Evolutionary conservation across 352 stramenopile species (phyloP).

Genomic region (Phytopythium delawarense): DNA sequence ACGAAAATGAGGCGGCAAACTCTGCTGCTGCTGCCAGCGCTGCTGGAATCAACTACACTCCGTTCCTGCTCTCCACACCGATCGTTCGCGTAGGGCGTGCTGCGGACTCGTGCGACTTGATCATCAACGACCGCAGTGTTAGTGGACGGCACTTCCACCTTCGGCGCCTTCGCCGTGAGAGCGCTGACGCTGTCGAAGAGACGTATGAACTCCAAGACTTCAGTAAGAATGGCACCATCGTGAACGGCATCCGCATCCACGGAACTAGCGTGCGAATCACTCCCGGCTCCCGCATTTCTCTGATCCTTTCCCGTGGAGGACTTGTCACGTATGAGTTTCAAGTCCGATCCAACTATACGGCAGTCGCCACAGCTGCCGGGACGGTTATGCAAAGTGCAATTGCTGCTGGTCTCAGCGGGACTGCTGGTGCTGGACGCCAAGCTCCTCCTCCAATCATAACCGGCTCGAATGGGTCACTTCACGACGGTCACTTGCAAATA

Average conservation of each 20-base stretch:
- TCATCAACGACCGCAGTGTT: conserved; percentile 86
- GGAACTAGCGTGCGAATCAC: conserved; percentile 69
- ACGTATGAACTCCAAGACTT: conserved; percentile 85
- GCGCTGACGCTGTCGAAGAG: conserved; percentile 40
- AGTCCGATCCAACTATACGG: conserved; percentile 23
- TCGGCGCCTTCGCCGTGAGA: conserved; percentile 53
- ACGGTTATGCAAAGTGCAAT: background rate
- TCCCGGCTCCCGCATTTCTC: conserved; percentile 70
- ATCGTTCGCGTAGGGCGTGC: conserved; percentile 76
- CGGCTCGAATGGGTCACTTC: conserved; percentile 14
- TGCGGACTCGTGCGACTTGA: conserved; percentile 81
- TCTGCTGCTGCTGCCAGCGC: conserved; percentile 6
- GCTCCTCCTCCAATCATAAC: conserved; percentile 57
- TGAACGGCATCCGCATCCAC: conserved; percentile 85
- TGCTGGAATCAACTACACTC: conserved; percentile 36
- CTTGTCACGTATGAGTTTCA: conserved; percentile 88
- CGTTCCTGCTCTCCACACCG: conserved; percentile 65
- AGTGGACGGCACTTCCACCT: conserved; percentile 85
- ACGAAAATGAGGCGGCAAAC: conserved; percentile 27
- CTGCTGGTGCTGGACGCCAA: conserved; percentile 8
- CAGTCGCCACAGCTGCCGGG: conserved; percentile 1
- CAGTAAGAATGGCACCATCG: conserved; percentile 88
- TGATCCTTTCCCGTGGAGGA: conserved; percentile 80
- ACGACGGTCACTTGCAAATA: conserved; percentile 39
- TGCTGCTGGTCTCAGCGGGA: background rate